Base-by-base conservation (phyloP, 1,284 basidiomycete genomes). In the Trametes hirsuta region DNA sequence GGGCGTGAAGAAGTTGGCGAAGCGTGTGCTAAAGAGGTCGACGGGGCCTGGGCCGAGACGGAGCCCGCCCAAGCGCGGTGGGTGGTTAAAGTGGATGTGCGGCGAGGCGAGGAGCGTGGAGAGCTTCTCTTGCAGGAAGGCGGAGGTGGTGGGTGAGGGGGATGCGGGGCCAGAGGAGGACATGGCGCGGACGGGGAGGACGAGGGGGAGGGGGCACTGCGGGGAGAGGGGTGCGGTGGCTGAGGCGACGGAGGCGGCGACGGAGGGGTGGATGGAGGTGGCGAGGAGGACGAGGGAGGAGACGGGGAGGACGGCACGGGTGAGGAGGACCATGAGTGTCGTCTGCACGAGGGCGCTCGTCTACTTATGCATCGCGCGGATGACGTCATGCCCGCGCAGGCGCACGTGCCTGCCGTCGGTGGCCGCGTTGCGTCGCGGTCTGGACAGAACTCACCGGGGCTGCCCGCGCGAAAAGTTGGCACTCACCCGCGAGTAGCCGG, bases 21-120 rank as follows among this genome's bases (percentile, higher is more conserved):
- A 74, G 47, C 68, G 66, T 2, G 68, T 74, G 66, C 68, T 71
- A 65, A 74, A 74, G 49, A 74, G 68, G 58, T 74, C 72, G 63
- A 74, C 65, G 24, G 72, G 72, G 30, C 72, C 72, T 18, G 61
- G 72, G 25, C 71, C 72, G 24, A 58, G n/a, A 18, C 56, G 49
- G 55, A 74, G 21, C 24, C 59, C 61, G 44, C 55, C 35, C 4
- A 53, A 46, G 14, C 51, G 48, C 48, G 52, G 67, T 39, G 58
- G 63, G 14, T 62, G 56, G 34, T 58, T 68, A 66, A 73, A 71
- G 61, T 72, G 71, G 66, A 74, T 74, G 65, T 74, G 63, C 4
- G 72, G 72, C 8, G 72, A 71, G 10, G 61, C 53, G 61, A 74
- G 68, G 47, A 74, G 68, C 9, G 62, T 59, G 41, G 65, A 56